These are phyloP conservation scores for Vigna angularis DNA, from an alignment of 306 rosid species.

Conservation along the genomic window DNA sequence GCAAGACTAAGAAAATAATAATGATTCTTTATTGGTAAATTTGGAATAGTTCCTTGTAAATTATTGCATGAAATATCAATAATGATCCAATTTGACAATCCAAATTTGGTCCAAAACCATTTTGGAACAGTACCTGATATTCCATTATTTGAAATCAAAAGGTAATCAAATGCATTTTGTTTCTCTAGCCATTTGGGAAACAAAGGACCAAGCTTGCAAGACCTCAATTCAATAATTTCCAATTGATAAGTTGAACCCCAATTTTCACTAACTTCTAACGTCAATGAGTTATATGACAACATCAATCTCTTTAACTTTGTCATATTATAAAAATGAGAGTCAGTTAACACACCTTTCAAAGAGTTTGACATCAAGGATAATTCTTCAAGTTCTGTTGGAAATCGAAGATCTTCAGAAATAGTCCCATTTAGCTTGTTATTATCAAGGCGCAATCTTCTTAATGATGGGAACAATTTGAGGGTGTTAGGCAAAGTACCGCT, in stretches of 20 bases:
- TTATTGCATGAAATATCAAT: conserved; percentile 2
- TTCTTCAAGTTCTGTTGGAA: neutral
- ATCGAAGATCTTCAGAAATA: neutral
- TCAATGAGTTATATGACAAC: neutral
- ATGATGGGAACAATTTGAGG: neutral
- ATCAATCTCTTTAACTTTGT: accelerated
- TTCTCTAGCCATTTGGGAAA: conserved; percentile 41
- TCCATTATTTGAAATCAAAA: neutral
- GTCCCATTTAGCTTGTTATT: conserved; percentile 1
- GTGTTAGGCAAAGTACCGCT: neutral
- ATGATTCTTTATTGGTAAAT: neutral
- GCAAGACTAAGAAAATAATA: neutral
- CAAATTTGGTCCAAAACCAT: conserved; percentile 29
- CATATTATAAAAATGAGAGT: conserved; percentile 21
- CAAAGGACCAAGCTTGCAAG: conserved; percentile 26
- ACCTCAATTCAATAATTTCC: accelerated
- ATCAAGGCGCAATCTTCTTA: neutral
- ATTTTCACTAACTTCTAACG: neutral
- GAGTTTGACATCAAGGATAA: neutral
- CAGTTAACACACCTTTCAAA: conserved; percentile 22
- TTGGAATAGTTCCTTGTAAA: conserved; percentile 15
- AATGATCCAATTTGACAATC: accelerated
- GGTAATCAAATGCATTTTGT: accelerated
- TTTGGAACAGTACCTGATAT: neutral
- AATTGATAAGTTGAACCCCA: conserved; percentile 32